A percentile compares a stretch with the other conserved stretches of the same genome.
These are phyloP conservation scores for Paulownia fortunei DNA, from an alignment of 257 asterid genomes.

Conservation along the genomic window DNA sequence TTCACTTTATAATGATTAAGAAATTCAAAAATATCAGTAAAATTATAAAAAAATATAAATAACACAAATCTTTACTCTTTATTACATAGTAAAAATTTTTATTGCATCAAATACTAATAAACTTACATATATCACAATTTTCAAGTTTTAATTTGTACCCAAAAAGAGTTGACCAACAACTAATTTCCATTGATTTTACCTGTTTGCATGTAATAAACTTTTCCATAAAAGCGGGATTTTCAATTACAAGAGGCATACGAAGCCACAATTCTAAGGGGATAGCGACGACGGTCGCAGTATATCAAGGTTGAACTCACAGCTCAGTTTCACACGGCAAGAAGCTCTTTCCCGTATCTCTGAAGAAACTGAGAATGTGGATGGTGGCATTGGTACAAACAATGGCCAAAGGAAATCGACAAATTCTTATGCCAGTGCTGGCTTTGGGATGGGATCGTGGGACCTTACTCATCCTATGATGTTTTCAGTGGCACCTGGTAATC, in stretches of 20 bases:
- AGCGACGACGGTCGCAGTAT: constrained; percentile 40
- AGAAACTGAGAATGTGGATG: constrained; percentile 43
- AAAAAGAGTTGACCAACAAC: too few species aligned
- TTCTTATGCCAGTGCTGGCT: constrained; percentile 45
- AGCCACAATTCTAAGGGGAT: constrained; percentile 49
- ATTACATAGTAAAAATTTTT: too few species aligned
- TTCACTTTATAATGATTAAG: too few species aligned
- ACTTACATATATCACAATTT: too few species aligned
- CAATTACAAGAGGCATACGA: constrained; percentile 57
- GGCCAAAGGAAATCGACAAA: constrained; percentile 43
- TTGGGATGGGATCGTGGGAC: constrained; percentile 66
- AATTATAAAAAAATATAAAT: too few species aligned
- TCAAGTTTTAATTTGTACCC: too few species aligned
- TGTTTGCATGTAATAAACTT: too few species aligned
- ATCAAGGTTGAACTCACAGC: constrained; percentile 78
- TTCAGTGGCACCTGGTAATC: constrained; percentile 53
- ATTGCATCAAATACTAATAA: too few species aligned
- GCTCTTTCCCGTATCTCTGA: constrained; percentile 69
- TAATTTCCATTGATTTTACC: too few species aligned
- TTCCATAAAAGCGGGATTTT: constrained; percentile 52
- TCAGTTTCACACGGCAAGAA: constrained; percentile 68
- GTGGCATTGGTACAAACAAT: constrained; percentile 20
- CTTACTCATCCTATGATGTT: constrained; percentile 50
- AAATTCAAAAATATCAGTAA: too few species aligned
- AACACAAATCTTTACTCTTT: too few species aligned